These are phyloP conservation scores for Penicillium subrubescens DNA, from an alignment of 495 filamentous ascomycete species.

Conservation along the genomic window DNA sequence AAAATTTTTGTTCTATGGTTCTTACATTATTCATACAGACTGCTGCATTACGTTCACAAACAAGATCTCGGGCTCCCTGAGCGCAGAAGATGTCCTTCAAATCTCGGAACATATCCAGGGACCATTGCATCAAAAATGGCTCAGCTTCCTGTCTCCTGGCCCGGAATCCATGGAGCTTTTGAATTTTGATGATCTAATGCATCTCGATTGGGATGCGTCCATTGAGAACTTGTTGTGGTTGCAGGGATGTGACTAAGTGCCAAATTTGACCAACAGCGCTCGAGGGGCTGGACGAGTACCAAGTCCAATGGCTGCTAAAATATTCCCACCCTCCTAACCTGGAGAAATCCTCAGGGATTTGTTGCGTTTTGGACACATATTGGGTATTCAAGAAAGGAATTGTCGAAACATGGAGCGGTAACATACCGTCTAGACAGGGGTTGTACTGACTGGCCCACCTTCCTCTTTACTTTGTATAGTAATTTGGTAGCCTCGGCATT, in stretches of 20 bases:
- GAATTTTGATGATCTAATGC: neutral
- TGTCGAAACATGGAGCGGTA: no score
- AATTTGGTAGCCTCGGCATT: no score
- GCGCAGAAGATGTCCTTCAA: neutral
- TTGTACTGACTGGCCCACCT: no score
- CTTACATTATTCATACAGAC: neutral
- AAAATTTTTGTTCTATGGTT: neutral
- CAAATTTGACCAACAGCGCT: neutral
- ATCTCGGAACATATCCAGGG: neutral
- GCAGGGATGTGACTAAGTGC: neutral
- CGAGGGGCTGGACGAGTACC: neutral
- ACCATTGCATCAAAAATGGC: neutral
- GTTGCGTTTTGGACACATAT: no score
- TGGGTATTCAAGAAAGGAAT: no score
- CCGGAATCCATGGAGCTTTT: neutral
- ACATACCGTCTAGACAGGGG: no score
- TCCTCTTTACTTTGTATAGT: no score
- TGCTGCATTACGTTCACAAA: neutral
- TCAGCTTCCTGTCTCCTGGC: neutral
- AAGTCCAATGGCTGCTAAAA: no score
- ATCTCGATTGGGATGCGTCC: neutral
- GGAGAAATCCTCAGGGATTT: no score
- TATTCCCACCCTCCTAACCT: no score
- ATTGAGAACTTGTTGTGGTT: neutral
- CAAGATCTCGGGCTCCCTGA: neutral